Evolutionary conservation across 805 yeast genomes (phyloP).

Genomic region (Candida nemodendra): DNA sequence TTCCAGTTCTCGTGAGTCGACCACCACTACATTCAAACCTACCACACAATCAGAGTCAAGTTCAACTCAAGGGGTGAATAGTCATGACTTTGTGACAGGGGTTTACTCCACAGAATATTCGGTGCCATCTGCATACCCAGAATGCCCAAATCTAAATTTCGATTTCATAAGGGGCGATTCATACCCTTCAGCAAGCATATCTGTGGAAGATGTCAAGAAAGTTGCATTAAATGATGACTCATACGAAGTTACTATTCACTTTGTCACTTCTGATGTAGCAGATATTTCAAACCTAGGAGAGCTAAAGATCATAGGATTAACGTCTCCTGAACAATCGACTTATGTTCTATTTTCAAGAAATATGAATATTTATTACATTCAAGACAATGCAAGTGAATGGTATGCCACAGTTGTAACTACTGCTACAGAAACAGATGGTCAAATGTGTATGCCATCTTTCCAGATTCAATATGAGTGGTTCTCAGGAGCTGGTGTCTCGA

Average conservation of each 20-base stretch:
- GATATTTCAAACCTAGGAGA: conserved; percentile 23
- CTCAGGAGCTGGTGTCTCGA: conserved; percentile 20
- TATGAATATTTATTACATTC: conserved; percentile 18
- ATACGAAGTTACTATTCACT: conserved; percentile 18
- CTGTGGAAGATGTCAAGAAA: conserved; percentile 11
- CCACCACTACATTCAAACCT: too few species aligned
- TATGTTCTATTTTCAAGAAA: conserved; percentile 27
- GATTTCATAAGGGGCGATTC: conserved; percentile 8
- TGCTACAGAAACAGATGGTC: conserved; percentile 16
- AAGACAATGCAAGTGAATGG: conserved; percentile 26
- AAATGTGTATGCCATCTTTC: conserved; percentile 26
- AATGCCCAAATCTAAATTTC: conserved; percentile 20
- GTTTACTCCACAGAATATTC: conserved; percentile 2
- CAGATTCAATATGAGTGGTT: conserved; percentile 34
- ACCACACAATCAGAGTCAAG: too few species aligned
- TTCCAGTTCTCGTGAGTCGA: too few species aligned
- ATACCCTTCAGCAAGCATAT: conserved; percentile 20
- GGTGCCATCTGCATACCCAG: conserved; percentile 2
- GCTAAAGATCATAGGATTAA: conserved; percentile 29
- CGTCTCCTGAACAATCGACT: conserved; percentile 26
- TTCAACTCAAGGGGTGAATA: too few species aligned
- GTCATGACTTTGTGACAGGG: conserved; percentile 10
- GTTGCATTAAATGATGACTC: conserved; percentile 8
- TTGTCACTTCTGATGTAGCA: conserved; percentile 10
- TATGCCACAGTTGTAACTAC: conserved; percentile 25